Conservation (phyloP, 805 yeast species). For the Candida piceae region DNA sequence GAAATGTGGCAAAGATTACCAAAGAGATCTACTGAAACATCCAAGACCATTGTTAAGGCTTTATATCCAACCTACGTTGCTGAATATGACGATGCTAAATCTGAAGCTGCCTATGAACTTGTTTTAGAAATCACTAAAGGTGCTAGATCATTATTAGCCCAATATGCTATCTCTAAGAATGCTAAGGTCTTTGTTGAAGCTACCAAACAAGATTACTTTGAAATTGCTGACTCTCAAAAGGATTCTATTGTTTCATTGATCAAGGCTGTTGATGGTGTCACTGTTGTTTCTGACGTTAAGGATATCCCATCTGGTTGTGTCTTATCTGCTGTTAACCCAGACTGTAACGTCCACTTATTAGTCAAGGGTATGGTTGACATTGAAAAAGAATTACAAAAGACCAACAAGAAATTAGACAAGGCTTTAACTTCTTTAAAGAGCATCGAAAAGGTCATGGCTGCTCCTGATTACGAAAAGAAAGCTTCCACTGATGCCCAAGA, state of each 20-base stretch:
- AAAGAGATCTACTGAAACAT: constrained; percentile 65
- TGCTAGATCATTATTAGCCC: constrained; percentile 88
- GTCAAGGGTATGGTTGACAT: constrained; percentile 94
- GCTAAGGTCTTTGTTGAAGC: constrained; percentile 83
- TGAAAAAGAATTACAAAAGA: constrained; percentile 85
- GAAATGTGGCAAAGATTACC: constrained; percentile 99
- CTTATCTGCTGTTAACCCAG: constrained; percentile 72
- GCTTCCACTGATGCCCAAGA: constrained; percentile 81
- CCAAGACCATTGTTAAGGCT: constrained; percentile 73
- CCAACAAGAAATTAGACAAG: constrained; percentile 67
- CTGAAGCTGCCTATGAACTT: constrained; percentile 75
- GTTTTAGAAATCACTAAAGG: constrained; percentile 83
- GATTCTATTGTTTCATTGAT: constrained; percentile 87
- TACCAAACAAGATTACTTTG: constrained; percentile 39
- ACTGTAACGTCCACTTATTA: constrained; percentile 78
- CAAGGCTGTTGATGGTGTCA: constrained; percentile 78
- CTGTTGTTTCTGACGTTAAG: constrained; percentile 49
- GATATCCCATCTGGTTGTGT: constrained; percentile 90
- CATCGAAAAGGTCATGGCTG: constrained; percentile 63
- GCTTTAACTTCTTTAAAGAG: constrained; percentile 53
- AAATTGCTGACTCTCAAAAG: constrained; percentile 63
- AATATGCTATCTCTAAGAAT: constrained; percentile 81
- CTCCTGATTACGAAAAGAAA: constrained; percentile 79
- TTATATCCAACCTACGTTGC: constrained; percentile 63
- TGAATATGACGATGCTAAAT: constrained; percentile 57